These are phyloP conservation scores for Verticillium tricorpus DNA, from an alignment of 2,329 filamentous ascomycete genomes.

Conservation along the genomic window DNA sequence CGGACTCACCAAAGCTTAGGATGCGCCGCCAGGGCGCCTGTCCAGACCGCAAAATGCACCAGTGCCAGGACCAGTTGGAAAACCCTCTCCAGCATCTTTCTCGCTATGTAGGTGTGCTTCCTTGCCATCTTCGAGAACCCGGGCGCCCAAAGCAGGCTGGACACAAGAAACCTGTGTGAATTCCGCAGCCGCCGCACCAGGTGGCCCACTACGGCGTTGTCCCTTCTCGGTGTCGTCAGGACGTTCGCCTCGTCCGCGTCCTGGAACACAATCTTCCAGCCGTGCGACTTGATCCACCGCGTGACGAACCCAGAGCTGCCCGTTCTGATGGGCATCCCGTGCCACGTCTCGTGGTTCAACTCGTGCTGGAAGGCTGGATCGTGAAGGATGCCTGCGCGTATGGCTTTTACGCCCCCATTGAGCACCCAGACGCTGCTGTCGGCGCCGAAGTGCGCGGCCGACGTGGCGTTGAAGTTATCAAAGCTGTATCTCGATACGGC, in stretches of 20 bases:
- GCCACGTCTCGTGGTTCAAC: conserved; percentile 17
- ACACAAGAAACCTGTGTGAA: conserved; percentile 8
- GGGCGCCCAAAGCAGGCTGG: neutral
- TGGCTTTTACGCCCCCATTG: conserved; percentile 20
- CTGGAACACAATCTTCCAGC: conserved; percentile 21
- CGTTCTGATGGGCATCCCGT: conserved; percentile 14
- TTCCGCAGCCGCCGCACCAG: conserved; percentile 19
- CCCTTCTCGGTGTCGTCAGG: conserved; percentile 14
- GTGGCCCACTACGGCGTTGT: conserved; percentile 15
- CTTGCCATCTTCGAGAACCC: conserved; percentile 5
- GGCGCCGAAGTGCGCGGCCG: conserved; percentile 13
- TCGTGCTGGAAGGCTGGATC: conserved; percentile 17
- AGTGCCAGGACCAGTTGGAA: conserved; percentile 6
- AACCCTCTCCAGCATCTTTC: conserved; percentile 11
- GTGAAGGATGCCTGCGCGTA: conserved; percentile 17
- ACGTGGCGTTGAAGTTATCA: conserved; percentile 11
- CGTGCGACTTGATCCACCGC: conserved; percentile 18
- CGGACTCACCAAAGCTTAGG: conserved; percentile 2
- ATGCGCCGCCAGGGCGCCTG: neutral
- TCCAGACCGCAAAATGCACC: conserved; percentile 6
- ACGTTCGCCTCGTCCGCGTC: conserved; percentile 17
- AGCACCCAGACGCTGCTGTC: conserved; percentile 22
- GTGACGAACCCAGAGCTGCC: conserved; percentile 24
- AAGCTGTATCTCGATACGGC: conserved; percentile 20
- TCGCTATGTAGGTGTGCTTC: conserved; percentile 10